Evolutionary conservation across 768 basidiomycete genomes (phyloP).

Genomic region (Leccinum uliginosum): DNA sequence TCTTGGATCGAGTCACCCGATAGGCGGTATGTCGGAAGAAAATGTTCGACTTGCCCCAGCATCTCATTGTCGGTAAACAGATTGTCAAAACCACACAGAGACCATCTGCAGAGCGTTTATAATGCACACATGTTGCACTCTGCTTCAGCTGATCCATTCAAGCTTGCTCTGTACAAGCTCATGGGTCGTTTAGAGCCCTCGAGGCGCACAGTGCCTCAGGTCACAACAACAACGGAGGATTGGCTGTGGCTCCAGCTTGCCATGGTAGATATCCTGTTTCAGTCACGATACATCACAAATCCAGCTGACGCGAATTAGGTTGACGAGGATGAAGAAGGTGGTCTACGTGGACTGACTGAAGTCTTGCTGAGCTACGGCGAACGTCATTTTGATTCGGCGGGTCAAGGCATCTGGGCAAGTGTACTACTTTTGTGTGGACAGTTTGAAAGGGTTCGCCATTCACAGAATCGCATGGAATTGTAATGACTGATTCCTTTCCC

Average conservation of each 20-base stretch:
- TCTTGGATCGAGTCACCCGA: slow-evolving; percentile 82
- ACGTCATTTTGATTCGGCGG: slow-evolving; percentile 70
- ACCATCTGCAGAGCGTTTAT: slow-evolving; percentile 76
- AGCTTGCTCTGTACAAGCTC: slow-evolving; percentile 91
- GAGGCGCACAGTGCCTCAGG: slow-evolving; percentile 72
- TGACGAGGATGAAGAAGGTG: slow-evolving; percentile 79
- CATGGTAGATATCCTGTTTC: slow-evolving; percentile 45
- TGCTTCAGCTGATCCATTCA: slow-evolving; percentile 88
- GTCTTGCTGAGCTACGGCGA: slow-evolving; percentile 75
- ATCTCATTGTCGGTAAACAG: slow-evolving; percentile 32
- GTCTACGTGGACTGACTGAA: slow-evolving; percentile 69
- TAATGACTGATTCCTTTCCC: neutral
- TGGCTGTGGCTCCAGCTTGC: slow-evolving; percentile 98
- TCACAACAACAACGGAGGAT: slow-evolving; percentile 92
- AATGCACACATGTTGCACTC: slow-evolving; percentile 90
- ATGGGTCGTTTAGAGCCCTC: slow-evolving; percentile 88
- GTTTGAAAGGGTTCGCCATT: slow-evolving; percentile 74
- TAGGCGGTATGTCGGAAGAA: slow-evolving; percentile 50
- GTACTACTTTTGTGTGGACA: slow-evolving; percentile 89
- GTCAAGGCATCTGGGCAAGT: slow-evolving; percentile 71
- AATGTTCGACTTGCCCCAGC: neutral
- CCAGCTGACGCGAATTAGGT: slow-evolving; percentile 39
- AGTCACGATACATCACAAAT: neutral
- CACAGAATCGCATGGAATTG: neutral
- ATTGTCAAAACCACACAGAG: slow-evolving; percentile 67